These are phyloP conservation scores for Coemansia sp. DNA, from an alignment of 371 early-diverging fungal species.

Conservation along the genomic window DNA sequence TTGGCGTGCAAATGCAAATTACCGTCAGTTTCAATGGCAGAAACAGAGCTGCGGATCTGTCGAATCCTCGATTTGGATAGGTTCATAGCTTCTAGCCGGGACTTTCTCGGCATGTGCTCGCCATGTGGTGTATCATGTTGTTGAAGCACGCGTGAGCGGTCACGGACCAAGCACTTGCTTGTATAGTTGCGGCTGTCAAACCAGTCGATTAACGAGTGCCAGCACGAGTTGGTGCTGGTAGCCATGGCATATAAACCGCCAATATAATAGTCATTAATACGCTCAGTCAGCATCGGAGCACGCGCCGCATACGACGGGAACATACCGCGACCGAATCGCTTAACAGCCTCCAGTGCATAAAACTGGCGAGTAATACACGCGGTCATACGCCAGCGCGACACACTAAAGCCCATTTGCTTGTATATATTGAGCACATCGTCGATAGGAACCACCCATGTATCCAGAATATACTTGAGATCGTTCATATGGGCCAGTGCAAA, in stretches of 20 bases:
- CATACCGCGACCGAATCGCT: constrained; percentile 56
- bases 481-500: constrained; percentile 63
- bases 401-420: constrained; percentile 51
- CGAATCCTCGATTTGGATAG: neutral
- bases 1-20: neutral
- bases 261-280: constrained; percentile 66
- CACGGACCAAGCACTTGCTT: constrained; percentile 30
- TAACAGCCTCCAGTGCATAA: constrained; percentile 63
- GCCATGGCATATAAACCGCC: constrained; percentile 62
- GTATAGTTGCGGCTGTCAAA: constrained; percentile 36
- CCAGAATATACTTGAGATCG: constrained; percentile 43
- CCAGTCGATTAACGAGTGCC: constrained; percentile 44
- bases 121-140: neutral
- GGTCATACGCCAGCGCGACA: constrained; percentile 52
- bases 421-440: constrained; percentile 76
- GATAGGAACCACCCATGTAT: constrained; percentile 74
- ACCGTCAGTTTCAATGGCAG: neutral
- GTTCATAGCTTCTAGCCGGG: constrained; percentile 2
- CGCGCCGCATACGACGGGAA: constrained; percentile 60
- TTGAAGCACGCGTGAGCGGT: neutral
- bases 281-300: constrained; percentile 75
- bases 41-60: constrained; percentile 5
- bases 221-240: constrained; percentile 41
- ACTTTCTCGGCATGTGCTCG: neutral
- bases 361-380: constrained; percentile 67